Percentiles rank a stretch among this genome's conserved stretches.
These are phyloP conservation scores for Verbena officinalis DNA, from an alignment of 257 asterid genomes.

Conservation along the genomic window DNA sequence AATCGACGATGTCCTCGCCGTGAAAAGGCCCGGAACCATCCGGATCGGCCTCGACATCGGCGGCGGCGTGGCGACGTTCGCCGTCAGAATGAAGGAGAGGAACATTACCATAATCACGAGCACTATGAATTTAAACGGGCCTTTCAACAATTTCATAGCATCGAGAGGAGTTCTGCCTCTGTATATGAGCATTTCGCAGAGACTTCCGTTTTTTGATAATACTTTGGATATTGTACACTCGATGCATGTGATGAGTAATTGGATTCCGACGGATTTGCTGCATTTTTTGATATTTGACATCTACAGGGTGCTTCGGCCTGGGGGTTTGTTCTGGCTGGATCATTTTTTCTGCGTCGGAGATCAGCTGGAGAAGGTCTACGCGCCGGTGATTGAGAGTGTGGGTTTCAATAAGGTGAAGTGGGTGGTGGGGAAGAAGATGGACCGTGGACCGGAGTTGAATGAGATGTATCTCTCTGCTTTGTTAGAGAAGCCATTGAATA, in stretches of 20 bases:
- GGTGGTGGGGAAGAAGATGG: slow-evolving; percentile 59
- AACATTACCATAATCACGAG: slow-evolving; percentile 62
- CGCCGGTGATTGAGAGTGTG: slow-evolving; percentile 63
- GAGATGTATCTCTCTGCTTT: slow-evolving; percentile 76
- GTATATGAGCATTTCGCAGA: slow-evolving; percentile 68
- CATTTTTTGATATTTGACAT: slow-evolving; percentile 67
- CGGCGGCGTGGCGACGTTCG: slow-evolving; percentile 78
- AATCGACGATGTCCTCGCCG: slow-evolving; percentile 62
- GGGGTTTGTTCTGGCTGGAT: slow-evolving; percentile 75
- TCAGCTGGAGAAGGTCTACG: slow-evolving; percentile 51
- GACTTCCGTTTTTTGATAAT: slow-evolving; percentile 76
- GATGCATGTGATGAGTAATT: slow-evolving; percentile 72
- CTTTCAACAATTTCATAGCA: slow-evolving; percentile 70
- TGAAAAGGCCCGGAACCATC: slow-evolving; percentile 47
- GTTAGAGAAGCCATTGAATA: slow-evolving; percentile 61
- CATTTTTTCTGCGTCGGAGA: slow-evolving; percentile 67
- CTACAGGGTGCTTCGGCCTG: slow-evolving; percentile 72
- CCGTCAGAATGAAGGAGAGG: slow-evolving; percentile 70
- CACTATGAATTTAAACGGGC: slow-evolving; percentile 69
- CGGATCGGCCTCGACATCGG: slow-evolving; percentile 80
- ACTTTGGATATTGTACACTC: slow-evolving; percentile 69
- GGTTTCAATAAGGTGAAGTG: slow-evolving; percentile 64
- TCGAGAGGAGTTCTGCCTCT: slow-evolving; percentile 70
- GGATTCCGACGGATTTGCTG: slow-evolving; percentile 65
- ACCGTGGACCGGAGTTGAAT: slow-evolving; percentile 55